Evolutionary conservation across 2,329 filamentous ascomycete genomes (phyloP), one percentile per base, ranked within the genome.

Genomic region (Helotiales sp.): DNA sequence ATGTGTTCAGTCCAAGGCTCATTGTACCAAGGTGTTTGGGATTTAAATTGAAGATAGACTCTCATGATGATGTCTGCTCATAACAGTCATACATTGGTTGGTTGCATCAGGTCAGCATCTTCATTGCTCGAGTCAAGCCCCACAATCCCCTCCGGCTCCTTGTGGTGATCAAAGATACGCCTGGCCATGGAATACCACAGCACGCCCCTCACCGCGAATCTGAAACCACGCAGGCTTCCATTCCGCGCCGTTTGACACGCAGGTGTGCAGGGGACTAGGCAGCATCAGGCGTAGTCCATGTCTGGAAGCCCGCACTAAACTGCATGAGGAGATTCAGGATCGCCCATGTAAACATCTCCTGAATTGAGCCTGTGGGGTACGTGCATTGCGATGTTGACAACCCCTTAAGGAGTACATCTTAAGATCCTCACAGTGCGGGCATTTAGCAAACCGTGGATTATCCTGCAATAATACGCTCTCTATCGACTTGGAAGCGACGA

Each of bases 401-500:
- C 51, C 58, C 55, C 58, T 55, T 61, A 44, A 55, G 52, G 54
- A 55, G 58, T 61, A 50, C 58, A 56, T 53, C 53, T 47, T 59
- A 54, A 54, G 36, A 54, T 53, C 36, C 29, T 24, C 15, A 19
- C 2, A 10, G 31, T 29, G 24, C 36, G 24, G 29, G 22, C 31
- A 40, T 12, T 25, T n/a, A 36, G 24, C 31, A 27, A 31, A 42
- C 22, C 5, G 8, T 17, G 15, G 17, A 38, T 15, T 30, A 24
- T 49, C 33, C 40, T 48, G 33, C 48, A 53, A 53, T 55, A 52
- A 13, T 19, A 57, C 29, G 42, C 12, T 49, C 19, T 22, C 54
- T 34, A 31, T 38, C 40, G n/a, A 34, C 30, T 8, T 10, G 29
- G 24, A 27, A 30, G 27, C 22, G 22, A 42, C 57, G 47, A 55